Conservation (phyloP, 768 basidiomycete genomes). For the Collybiopsis confluens region DNA sequence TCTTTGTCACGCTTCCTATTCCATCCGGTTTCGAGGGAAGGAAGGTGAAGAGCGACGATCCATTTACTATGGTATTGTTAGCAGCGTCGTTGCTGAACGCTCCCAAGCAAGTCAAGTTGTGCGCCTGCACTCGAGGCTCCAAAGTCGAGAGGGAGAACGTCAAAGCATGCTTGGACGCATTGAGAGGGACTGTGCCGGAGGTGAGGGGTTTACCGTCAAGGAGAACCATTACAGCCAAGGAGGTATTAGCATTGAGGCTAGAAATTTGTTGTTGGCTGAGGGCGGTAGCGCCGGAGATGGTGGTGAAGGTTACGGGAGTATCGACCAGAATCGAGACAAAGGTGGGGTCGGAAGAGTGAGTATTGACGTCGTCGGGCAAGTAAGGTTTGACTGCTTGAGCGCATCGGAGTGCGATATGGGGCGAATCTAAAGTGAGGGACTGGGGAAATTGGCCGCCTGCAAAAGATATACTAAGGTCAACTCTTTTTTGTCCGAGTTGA, state of each 20-base stretch:
- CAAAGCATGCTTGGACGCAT: slow-evolving; percentile 45
- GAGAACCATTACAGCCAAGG: slow-evolving; percentile 39
- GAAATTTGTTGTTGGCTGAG: slow-evolving; percentile 29
- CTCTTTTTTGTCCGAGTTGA: not conserved
- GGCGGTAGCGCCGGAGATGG: slow-evolving; percentile 42
- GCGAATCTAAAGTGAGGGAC: slow-evolving; percentile 28
- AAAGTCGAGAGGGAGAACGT: slow-evolving; percentile 45
- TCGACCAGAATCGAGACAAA: slow-evolving; percentile 49
- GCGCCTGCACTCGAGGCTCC: slow-evolving; percentile 36
- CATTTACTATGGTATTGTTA: slow-evolving; percentile 32
- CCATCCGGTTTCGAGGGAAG: slow-evolving; percentile 42
- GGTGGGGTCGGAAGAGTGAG: slow-evolving; percentile 21
- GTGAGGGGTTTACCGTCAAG: slow-evolving; percentile 40
- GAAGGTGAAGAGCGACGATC: slow-evolving; percentile 41
- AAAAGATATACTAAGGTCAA: not conserved
- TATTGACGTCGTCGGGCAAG: slow-evolving; percentile 44
- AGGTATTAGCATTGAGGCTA: slow-evolving; percentile 4
- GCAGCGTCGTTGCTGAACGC: slow-evolving; percentile 20
- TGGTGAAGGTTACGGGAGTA: slow-evolving; percentile 41
- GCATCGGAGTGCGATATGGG: slow-evolving; percentile 57
- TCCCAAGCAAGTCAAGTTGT: slow-evolving; percentile 34
- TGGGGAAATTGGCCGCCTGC: slow-evolving; percentile 41
- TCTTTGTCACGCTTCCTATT: slow-evolving; percentile 57
- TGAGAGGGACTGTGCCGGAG: slow-evolving; percentile 43
- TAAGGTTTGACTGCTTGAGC: slow-evolving; percentile 57